phyloP scores from a whole-genome alignment of 495 filamentous ascomycete genomes.

The Halenospora varia region DNA sequence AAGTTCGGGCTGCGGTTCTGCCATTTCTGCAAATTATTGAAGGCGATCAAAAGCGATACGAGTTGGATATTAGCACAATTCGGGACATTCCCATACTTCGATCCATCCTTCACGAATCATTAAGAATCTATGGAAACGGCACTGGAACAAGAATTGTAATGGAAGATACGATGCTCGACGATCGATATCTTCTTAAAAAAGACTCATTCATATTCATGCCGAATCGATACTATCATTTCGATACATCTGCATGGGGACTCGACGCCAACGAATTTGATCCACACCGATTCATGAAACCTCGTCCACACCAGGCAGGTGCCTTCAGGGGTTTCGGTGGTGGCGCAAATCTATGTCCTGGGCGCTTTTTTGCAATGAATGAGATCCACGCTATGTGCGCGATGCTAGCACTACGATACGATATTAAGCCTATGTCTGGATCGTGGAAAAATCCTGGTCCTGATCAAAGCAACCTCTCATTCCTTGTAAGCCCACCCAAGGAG shows the following conservation, averaged over 20 bases:
- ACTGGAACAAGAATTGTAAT: conserved; percentile 17
- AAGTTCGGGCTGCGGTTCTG: not conserved
- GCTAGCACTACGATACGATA: not conserved
- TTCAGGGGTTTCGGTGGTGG: conserved; percentile 34
- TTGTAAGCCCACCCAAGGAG: not conserved
- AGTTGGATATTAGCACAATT: not conserved
- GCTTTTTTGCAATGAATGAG: conserved; percentile 33
- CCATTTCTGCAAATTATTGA: not conserved
- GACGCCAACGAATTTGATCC: conserved; percentile 28
- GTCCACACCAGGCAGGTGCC: too few relatives aligned
- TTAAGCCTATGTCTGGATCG: not conserved
- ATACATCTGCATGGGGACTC: conserved; percentile 26
- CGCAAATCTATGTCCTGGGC: conserved; percentile 30
- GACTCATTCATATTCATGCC: conserved; percentile 31
- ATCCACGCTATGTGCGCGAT: conserved; percentile 24
- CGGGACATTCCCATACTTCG: not conserved
- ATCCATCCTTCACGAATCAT: not conserved
- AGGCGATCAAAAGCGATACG: not conserved
- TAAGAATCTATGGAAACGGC: not conserved
- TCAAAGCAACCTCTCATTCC: not conserved
- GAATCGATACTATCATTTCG: conserved; percentile 22
- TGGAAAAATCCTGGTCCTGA: not conserved
- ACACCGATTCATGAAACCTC: conserved; percentile 27
- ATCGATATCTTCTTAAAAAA: conserved; percentile 29
- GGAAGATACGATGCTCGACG: conserved; percentile 28